These are phyloP conservation scores for Monilinia fructigena DNA, from an alignment of 2,329 filamentous ascomycete species.

Conservation along the genomic window DNA sequence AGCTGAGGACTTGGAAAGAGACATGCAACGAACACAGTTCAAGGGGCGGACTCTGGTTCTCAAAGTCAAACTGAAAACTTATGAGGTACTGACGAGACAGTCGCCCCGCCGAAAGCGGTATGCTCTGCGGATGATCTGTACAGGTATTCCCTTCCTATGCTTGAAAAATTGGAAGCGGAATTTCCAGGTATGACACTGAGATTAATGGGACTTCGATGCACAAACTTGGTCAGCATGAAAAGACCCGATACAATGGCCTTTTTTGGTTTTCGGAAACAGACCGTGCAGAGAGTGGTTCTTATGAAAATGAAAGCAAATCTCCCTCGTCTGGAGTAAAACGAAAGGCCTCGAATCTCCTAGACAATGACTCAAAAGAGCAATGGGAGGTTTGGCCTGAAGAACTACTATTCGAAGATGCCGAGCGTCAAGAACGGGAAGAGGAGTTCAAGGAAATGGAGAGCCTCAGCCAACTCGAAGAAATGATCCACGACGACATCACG, in stretches of 20 bases:
- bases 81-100: slow-evolving; percentile 87
- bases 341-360: slow-evolving; percentile 40
- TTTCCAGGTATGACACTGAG: slow-evolving; percentile 75
- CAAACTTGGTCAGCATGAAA: slow-evolving; percentile 81
- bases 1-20: slow-evolving; percentile 82
- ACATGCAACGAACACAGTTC: slow-evolving; percentile 74
- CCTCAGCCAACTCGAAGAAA: slow-evolving; percentile 52
- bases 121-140: slow-evolving; percentile 78
- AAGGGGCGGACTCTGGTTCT: slow-evolving; percentile 89
- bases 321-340: slow-evolving; percentile 38
- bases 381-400: slow-evolving; percentile 71
- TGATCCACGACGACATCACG: slow-evolving; percentile 44
- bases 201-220: slow-evolving; percentile 85
- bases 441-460: slow-evolving; percentile 61
- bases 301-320: slow-evolving; percentile 27
- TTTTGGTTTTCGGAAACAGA: slow-evolving; percentile 61
- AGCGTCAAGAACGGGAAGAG: slow-evolving; percentile 57
- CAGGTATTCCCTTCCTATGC: slow-evolving; percentile 75
- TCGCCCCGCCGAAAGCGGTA: slow-evolving; percentile 70
- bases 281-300: slow-evolving; percentile 27
- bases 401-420: slow-evolving; percentile 59
- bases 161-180: slow-evolving; percentile 80
- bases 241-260: slow-evolving; percentile 75
- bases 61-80: slow-evolving; percentile 93
- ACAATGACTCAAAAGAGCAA: slow-evolving; percentile 47